phyloP scores from a whole-genome alignment of 83 land plant genomes.

The Thuja plicata region DNA sequence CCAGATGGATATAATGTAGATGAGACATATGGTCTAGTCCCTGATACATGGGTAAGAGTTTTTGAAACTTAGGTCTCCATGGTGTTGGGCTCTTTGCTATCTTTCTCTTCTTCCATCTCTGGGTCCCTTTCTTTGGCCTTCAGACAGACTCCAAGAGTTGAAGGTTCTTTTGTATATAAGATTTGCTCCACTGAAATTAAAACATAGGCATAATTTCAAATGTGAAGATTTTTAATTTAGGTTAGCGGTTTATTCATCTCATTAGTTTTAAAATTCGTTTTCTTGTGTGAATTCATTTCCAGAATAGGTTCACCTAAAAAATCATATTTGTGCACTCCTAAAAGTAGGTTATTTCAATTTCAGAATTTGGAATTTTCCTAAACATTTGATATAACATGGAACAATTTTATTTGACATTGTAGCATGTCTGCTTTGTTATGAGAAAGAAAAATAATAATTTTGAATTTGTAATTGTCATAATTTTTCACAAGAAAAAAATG shows the following conservation, averaged over 20 bases:
- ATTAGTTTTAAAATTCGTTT: not conserved
- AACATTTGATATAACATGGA: not conserved
- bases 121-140: not conserved
- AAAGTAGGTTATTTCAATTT: not conserved
- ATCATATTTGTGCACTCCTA: not conserved
- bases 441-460: not conserved
- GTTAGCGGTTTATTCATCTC: not conserved
- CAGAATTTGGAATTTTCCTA: not conserved
- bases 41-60: not conserved
- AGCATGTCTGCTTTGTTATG: not conserved
- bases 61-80: not conserved
- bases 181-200: no score
- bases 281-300: not conserved
- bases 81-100: not conserved
- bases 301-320: not conserved
- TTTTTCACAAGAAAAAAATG: not conserved
- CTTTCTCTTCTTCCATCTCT: not conserved
- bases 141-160: not conserved
- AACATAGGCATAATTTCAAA: not conserved
- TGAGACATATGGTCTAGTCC: not conserved
- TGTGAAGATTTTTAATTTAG: not conserved
- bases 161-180: no score
- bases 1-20: constrained; percentile 4
- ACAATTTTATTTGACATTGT: not conserved
- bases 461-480: not conserved